Evolutionary conservation across 2,329 filamentous ascomycete genomes (phyloP), one percentile per base, ranked within the genome.

Genomic region (Neonectria hederae): DNA sequence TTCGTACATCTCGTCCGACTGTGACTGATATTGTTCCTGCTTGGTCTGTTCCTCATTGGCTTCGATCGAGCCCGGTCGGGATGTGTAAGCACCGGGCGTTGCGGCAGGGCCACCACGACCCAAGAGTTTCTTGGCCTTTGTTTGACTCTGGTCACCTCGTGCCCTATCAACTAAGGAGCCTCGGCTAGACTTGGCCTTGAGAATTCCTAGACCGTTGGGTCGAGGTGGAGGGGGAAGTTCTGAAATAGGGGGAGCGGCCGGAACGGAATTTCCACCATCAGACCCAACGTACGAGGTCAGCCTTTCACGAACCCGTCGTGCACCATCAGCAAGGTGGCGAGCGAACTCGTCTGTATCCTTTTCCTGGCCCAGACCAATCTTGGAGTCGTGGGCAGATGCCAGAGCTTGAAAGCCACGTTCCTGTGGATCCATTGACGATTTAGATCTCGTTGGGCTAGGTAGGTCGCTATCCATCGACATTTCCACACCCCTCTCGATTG

Each of bases 251-350:
- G 71, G 72, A 4, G 66, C 57, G 3, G 73, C 65, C 3, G 77
- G 72, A 22, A 64, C 53, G 4, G 73, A 65, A 40, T 62, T 70
- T 11, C 83, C 82, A 65, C 79, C 83, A 40, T 92, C 89, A 3
- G 85, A 84, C 70, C 92, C 90, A 0, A 87, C 88, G 67, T 89
- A 90, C 0, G 87, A 90, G 8, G 88, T 91, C 48, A 94, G 80
- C 69, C 88, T 90, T 76, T 94, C 91, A 55, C 92, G 89, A 8
- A 94, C 90, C 1, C 90, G 86, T 30, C 87, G 87, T 59, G 91
- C 88, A 17, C 91, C 87, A 67, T 89, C 86, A 2, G 90, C 91
- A 42, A 94, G 84, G 72, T 93, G 90, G 56, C 85, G 88, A 19
- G 90, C 89, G 73, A 94, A 94, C 28, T 92, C 91, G 56, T 92